Evolutionary conservation across 768 basidiomycete genomes (phyloP).

Genomic region (Lactifluus piperatus): DNA sequence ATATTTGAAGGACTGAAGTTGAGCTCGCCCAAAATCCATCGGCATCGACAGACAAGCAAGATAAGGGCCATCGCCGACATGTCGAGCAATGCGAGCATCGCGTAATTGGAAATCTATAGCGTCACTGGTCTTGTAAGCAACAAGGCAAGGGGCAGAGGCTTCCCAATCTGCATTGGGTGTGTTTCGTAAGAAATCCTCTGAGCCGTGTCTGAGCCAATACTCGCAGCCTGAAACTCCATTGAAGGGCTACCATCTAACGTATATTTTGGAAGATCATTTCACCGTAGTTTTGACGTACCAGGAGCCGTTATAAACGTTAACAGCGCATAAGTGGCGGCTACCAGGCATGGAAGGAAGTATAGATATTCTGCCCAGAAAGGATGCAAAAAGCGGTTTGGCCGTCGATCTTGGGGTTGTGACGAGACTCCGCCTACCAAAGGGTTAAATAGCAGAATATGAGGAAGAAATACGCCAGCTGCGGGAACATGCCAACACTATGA

Average conservation of each 20-base stretch:
- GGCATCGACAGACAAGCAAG: conserved; percentile 42
- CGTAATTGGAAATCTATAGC: too few relatives aligned
- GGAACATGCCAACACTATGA: conserved; percentile 4
- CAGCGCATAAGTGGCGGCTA: conserved; percentile 1
- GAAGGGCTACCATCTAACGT: not conserved
- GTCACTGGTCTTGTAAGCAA: too few relatives aligned
- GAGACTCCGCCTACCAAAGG: too few relatives aligned
- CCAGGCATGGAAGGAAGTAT: too few relatives aligned
- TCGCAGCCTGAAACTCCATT: not conserved
- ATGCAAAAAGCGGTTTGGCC: too few relatives aligned
- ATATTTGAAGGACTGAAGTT: conserved; percentile 32
- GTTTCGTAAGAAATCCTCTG: too few relatives aligned
- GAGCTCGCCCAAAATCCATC: conserved; percentile 32
- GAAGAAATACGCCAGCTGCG: not conserved
- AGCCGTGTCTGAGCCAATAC: too few relatives aligned
- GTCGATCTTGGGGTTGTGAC: too few relatives aligned
- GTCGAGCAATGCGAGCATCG: conserved; percentile 37
- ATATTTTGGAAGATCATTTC: not conserved
- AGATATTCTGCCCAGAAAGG: conserved; percentile 22
- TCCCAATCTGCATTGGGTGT: too few relatives aligned
- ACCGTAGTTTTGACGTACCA: too few relatives aligned
- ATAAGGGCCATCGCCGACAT: conserved; percentile 32
- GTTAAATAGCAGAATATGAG: not conserved
- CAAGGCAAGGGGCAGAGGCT: too few relatives aligned
- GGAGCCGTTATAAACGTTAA: not conserved